Percentiles rank a stretch among this genome's conserved stretches.
These are phyloP conservation scores for Schizosaccharomyces versatilis DNA, from an alignment of 1,139 yeast species.

Conservation along the genomic window DNA sequence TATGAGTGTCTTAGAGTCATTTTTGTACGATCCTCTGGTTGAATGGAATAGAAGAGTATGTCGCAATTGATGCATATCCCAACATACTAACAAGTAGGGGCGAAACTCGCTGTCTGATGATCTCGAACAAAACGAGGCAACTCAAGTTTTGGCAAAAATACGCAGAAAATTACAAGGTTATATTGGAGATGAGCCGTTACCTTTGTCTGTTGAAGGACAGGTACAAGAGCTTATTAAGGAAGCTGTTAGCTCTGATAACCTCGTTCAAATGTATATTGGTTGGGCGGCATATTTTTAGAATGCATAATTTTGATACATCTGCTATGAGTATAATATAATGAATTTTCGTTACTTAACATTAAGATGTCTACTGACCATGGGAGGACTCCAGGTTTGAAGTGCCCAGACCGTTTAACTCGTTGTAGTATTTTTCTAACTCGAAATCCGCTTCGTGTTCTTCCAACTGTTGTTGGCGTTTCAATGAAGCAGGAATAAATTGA, in stretches of 20 bases:
- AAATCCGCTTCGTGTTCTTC: no score
- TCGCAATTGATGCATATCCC: slow-evolving; percentile 7
- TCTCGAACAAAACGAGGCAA: slow-evolving; percentile 11
- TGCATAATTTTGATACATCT: background rate
- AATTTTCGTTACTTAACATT: no score
- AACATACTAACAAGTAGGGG: slow-evolving; percentile 4
- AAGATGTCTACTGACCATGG: no score
- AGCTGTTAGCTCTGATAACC: slow-evolving; percentile 48
- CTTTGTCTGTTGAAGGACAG: slow-evolving; percentile 80
- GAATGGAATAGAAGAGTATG: slow-evolving; percentile 31
- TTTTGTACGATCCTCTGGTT: slow-evolving; percentile 75
- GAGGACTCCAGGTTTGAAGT: no score
- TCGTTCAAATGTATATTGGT: slow-evolving; percentile 80
- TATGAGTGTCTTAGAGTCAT: slow-evolving; percentile 79
- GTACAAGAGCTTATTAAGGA: slow-evolving; percentile 74
- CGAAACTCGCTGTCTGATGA: slow-evolving; percentile 9
- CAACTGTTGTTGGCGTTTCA: background rate
- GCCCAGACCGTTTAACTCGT: no score
- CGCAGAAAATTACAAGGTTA: slow-evolving; percentile 61
- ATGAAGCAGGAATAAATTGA: slow-evolving; percentile 1
- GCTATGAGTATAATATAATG: no score
- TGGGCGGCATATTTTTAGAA: slow-evolving; percentile 6
- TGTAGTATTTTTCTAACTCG: no score
- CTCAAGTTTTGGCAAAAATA: slow-evolving; percentile 44
- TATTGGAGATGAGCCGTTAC: slow-evolving; percentile 52